Evolutionary conservation across 1,139 yeast species (phyloP), one percentile per base, ranked within the genome.

Genomic region (Taphrina deformans): DNA sequence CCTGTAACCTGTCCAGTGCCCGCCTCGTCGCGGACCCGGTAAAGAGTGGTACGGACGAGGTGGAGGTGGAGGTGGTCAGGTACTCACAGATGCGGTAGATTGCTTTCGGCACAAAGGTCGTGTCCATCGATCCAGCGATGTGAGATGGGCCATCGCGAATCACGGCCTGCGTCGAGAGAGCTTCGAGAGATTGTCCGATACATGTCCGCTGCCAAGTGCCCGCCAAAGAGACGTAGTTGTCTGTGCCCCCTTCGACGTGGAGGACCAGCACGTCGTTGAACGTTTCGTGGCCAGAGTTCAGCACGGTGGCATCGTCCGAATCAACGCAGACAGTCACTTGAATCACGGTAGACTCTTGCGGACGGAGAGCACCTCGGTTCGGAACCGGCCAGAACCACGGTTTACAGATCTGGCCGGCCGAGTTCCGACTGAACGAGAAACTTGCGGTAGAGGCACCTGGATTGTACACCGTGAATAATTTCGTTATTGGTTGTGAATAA

Each of bases 231-330:
- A 65, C 23, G 44, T 52, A 61, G 18, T 31, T 45, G 29, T 65
- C 67, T 12, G 40, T 44, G 5, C 67, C 67, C 40, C 59, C 56
- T 10, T 62, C 63, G 33, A 63, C 51, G 18, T 62, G 66, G 14
- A 65, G 46, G 14, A 65, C 56, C 48, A 65, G 53, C 14, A 65
- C 56, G 29, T 65, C 67, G 18, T 50, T 40, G 16, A 65, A 24
- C 29, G 29, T 24, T 16, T 52, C 62, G 10, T 21, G 35, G 14
- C 62, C 62, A 10, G 44, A 16, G 44, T 65, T 65, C 24, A 65
- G 52, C 23, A 50, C 18, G 12, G 16, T 14, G 1, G 56, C 63
- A 27, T 59, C 63, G 12, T 16, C 35, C 5, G 50, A 21, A 14
- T 59, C 63, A 7, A 50, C 44, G 24, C 40, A 59, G 5, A 50